These are phyloP conservation scores for Ophiostoma sp. DNA, from an alignment of 2,329 filamentous ascomycete species.

Conservation along the genomic window DNA sequence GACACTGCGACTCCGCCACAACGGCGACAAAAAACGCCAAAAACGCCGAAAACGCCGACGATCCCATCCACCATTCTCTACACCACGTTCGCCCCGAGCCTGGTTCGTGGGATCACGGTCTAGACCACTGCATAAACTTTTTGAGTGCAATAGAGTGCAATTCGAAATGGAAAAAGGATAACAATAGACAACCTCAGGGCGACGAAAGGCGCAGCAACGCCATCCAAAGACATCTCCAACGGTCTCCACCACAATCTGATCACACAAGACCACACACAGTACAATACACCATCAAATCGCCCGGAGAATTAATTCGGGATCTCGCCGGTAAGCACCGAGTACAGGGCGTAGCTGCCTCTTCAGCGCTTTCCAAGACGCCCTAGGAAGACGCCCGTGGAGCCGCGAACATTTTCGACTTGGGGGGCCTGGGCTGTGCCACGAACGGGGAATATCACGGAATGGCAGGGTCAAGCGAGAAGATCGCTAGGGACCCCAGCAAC, in stretches of 20 bases:
- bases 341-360: not conserved
- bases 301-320: not conserved
- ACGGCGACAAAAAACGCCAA: not conserved
- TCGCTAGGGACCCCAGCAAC: not conserved
- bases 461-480: not conserved
- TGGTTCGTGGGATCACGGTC: not conserved
- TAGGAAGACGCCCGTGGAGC: constrained; percentile 2
- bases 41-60: not conserved
- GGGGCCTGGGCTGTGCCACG: not conserved
- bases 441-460: not conserved
- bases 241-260: not conserved
- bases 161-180: not conserved
- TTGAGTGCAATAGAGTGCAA: not conserved
- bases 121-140: not conserved
- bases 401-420: not conserved
- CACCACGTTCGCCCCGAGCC: not conserved
- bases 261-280: not conserved
- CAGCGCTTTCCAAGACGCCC: not conserved
- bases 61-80: not conserved
- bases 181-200: not conserved
- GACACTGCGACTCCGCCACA: not conserved
- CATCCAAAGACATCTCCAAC: not conserved
- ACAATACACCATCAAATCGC: not conserved
- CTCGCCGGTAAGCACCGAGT: not conserved
- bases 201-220: not conserved